Conservation (phyloP, 2,329 filamentous ascomycete genomes). For the Mariannaea elegans region DNA sequence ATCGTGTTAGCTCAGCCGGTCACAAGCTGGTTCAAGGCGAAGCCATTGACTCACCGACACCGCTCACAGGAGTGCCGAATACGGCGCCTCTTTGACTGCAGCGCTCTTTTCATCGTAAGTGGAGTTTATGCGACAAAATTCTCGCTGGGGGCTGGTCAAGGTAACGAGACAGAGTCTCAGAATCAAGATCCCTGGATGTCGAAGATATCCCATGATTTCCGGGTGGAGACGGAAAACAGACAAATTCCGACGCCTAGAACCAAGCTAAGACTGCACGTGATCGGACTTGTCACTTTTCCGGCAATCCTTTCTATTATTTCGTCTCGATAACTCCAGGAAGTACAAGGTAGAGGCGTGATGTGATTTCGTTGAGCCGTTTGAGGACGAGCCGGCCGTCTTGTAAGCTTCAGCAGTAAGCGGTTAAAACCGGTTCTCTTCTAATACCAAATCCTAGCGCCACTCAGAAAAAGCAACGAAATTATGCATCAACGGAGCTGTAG, state of each 20-base stretch:
- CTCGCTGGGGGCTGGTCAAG: not conserved
- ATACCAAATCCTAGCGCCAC: too few relatives aligned
- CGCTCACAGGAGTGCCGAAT: constrained; percentile 37
- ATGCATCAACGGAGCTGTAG: not conserved
- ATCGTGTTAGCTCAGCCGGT: not conserved
- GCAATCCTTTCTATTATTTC: not conserved
- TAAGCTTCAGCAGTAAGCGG: too few relatives aligned
- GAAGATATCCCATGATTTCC: not conserved
- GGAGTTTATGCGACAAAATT: not conserved
- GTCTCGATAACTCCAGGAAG: too few relatives aligned
- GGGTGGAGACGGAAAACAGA: constrained; percentile 8
- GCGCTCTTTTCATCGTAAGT: not conserved
- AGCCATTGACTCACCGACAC: constrained; percentile 27
- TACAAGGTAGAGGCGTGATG: too few relatives aligned
- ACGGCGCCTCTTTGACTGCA: not conserved
- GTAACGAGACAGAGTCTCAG: not conserved
- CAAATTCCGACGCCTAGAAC: not conserved
- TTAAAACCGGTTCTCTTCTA: too few relatives aligned
- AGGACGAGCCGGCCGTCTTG: too few relatives aligned
- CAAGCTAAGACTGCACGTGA: not conserved
- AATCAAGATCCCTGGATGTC: not conserved
- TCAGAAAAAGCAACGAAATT: not conserved
- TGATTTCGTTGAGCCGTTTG: not conserved
- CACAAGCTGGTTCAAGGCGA: not conserved
- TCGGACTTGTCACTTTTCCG: not conserved